Evolutionary conservation across 2,329 filamentous ascomycete species (phyloP), one percentile per base, ranked within the genome.

Genomic region (Chaetomium globosum): DNA sequence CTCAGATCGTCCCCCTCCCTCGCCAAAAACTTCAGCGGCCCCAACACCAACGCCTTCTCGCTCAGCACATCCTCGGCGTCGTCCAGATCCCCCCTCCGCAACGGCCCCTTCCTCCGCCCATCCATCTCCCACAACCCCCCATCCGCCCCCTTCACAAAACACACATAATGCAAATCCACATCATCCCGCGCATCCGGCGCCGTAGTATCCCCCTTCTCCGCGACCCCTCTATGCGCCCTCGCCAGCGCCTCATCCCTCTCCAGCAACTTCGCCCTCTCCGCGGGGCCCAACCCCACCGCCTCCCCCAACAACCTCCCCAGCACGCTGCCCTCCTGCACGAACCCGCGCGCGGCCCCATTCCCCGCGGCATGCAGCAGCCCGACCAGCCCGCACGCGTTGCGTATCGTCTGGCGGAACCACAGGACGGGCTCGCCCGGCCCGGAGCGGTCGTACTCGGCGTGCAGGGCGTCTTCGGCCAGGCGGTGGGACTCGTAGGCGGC

Each of bases 401-500:
- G 86, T 72, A 98, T 97, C 0, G 93, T 98, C 80, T 98, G 94
- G 71, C 87, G 90, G 83, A 93, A 98, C 95, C 94, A 99, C 8
- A 96, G 74, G 0, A 97, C 91, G 5, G 91, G 89, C 74, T 97
- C 92, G 0, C 73, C 74, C 0, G 83, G 78, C 1, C 93, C 93
- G 21, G 81, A 82, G 52, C 89, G 90, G 0, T 76, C 75, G 80
- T 97, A 97, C 48, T 87, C 85, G 2, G 80, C 70, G 51, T 81
- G 80, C 26, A 83, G 75, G 59, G 80, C 80, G 78, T 97, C 93
- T 80, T 97, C 93, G 52, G 86, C 81, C 64, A 85, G 77, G 36
- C 93, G 89, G 74, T 89, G 87, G 66, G 83, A 85, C 79, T 97
- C 90, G 83, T 97, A 97, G 51, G 85, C 84, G 57, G 87, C 81